Base-by-base conservation (phyloP, 345 rosid genomes). In the Arabis hirsuta region DNA sequence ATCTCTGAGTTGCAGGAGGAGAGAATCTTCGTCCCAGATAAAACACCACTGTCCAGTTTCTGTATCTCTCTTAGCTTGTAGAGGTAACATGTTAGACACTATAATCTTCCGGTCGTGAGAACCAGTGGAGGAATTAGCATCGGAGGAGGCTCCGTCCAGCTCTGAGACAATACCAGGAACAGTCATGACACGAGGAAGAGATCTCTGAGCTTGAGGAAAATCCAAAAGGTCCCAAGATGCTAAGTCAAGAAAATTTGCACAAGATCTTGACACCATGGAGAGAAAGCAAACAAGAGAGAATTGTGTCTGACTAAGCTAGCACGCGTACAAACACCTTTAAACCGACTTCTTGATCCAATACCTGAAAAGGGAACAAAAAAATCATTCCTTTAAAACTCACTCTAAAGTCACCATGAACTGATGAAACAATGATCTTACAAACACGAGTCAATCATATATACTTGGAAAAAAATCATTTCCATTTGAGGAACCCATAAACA, bases 101-200 rank as follows among this genome's bases (percentile, higher is more conserved):
- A 86, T 69, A 41, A 86, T 86, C 72, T 77, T 86, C 47, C 88
- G 65, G 68, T 86, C 87, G 54, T 48, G 81, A 34, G 61, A 75
- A 60, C 66, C 71, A 9, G 3, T 64, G 19, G 87, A 80, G 65
- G 91, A 86, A 12, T 55, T 57, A 43, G 66, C 77, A 60, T 85
- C 96, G 39, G 90, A 84, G 64, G 83, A 87, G 9, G 73, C 87
- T 55, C 78, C 84, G 65, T 87, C 96, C 34, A 78, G 34, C 58
- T 89, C 87, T 29, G 96, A 84, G 51, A 90, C 73, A 31, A 90
- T 85, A 71, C 92, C 96, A 16, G 93, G 87, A 60, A 85, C 83
- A 50, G 87, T 87, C 81, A 87, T 84, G 76, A 90, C 88, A 73
- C 87, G 84, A 14, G 93, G 93, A 77, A 88, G 84, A 80, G 83